phyloP scores from a whole-genome alignment of 73 alveolate genomes.

The Tetrahymena thermophila region DNA sequence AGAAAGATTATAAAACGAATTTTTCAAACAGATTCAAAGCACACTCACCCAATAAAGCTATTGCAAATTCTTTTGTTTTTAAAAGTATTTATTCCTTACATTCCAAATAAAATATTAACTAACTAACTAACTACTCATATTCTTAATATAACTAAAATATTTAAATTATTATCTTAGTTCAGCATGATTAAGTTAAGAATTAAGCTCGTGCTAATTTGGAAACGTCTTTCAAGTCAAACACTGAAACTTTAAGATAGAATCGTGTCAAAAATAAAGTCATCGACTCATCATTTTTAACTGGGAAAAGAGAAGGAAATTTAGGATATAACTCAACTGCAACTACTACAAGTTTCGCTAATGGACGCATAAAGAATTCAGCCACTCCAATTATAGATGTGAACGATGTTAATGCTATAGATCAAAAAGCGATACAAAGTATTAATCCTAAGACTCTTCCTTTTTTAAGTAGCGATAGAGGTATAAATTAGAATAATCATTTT shows the following conservation, averaged over 20 bases:
- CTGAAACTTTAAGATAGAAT: neutral
- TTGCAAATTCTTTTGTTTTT: neutral
- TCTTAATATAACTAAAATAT: too few relatives aligned
- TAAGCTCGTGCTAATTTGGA: neutral
- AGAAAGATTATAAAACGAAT: too few relatives aligned
- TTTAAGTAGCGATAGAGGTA: neutral
- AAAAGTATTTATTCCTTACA: neutral
- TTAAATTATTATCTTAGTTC: neutral
- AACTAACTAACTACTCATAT: too few relatives aligned
- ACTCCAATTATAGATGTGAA: neutral
- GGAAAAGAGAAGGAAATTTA: neutral
- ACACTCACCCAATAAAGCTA: neutral
- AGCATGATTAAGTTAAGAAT: neutral
- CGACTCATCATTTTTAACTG: neutral
- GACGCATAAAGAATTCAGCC: neutral
- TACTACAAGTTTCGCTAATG: neutral
- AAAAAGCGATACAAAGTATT: neutral
- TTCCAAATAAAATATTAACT: too few relatives aligned
- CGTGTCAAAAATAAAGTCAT: neutral
- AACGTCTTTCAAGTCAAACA: neutral
- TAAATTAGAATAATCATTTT: neutral
- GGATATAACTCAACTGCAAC: neutral
- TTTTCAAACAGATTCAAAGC: neutral
- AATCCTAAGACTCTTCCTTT: neutral
- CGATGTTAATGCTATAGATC: neutral